Evolutionary conservation across 176 grass and related monocot species (phyloP), one percentile per base, ranked within the genome.

Genomic region (Carex scoparia): DNA sequence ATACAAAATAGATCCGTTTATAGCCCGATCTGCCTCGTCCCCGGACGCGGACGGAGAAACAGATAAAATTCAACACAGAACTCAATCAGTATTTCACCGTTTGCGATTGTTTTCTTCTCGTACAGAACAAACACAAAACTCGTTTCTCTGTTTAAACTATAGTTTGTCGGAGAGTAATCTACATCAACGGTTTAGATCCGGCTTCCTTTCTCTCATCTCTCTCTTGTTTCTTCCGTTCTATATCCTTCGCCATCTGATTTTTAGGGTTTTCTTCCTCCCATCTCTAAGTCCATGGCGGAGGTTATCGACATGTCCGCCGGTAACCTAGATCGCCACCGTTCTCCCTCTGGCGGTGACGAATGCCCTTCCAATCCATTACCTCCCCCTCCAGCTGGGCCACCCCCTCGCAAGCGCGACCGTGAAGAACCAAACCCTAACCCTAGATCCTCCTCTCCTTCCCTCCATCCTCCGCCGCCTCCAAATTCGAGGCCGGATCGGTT

Each of bases 291-390:
- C 80, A 99, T 99, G 96, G 93, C 96, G 44, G 93, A 99, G 67
- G 96, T 95, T 67, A 70, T 94, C 9, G 96, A 99, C 71, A 86
- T 87, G 76, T 58, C 87, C 87, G 75, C 87, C 83, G 96, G 94
- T 32, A 85, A 87, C 80, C 38, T 86, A 62, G 71, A 76, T 84
- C 88, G 32, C 80, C 84, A 66, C 57, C 89, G 84, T 87, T 86
- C 67, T 80, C 85, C 38, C 82, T 84, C 13, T 69, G 95, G 91
- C 33, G 93, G 93, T 70, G 91, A 90, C 15, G 88, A 86, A 12
- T 90, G 79, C 30, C 86, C 84, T 7, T 85, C 95, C 8, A 86
- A 62, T 12, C 79, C 88, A 1, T 82, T 90, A 4, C 96, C 90
- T 0, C 89, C 88, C 0, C 93, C 96, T 2, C 91, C 93, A 0